These are phyloP conservation scores for Talaromyces marneffei DNA, from an alignment of 2,329 filamentous ascomycete species.

Conservation along the genomic window DNA sequence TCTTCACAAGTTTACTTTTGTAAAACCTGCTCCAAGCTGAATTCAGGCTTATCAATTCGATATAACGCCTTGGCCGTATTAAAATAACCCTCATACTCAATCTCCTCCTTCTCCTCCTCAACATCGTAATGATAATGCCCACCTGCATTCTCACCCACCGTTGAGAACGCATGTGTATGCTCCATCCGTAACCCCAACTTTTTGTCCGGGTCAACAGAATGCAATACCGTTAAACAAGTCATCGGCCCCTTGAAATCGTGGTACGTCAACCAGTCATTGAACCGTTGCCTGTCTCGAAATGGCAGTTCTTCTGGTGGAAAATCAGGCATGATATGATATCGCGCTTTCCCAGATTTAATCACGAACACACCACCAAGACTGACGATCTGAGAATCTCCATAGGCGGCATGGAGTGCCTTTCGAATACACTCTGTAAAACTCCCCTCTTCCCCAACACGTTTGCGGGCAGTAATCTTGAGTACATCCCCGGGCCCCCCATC, in stretches of 20 bases:
- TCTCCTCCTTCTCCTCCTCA: constrained; percentile 25
- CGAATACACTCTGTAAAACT: neutral
- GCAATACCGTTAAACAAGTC: constrained; percentile 39
- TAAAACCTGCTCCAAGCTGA: neutral
- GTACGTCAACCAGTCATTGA: constrained; percentile 47
- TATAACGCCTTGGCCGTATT: constrained; percentile 40
- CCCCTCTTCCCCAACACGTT: neutral
- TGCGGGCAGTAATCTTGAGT: neutral
- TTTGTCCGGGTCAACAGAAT: constrained; percentile 37
- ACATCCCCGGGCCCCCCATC: neutral
- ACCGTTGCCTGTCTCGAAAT: neutral
- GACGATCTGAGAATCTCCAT: neutral
- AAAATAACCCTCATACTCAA: constrained; percentile 46
- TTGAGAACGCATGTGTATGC: constrained; percentile 45
- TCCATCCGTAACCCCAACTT: constrained; percentile 41
- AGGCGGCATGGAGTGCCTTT: neutral
- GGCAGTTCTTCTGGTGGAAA: neutral
- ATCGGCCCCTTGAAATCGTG: constrained; percentile 35
- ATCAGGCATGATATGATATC: neutral
- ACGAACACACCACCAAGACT: neutral
- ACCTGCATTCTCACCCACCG: constrained; percentile 27
- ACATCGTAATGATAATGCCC: constrained; percentile 45
- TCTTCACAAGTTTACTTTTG: neutral
- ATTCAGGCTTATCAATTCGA: constrained; percentile 30
- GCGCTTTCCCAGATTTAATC: neutral